phyloP scores from a whole-genome alignment of 179 eudicot genomes.

The Silene coronaria region DNA sequence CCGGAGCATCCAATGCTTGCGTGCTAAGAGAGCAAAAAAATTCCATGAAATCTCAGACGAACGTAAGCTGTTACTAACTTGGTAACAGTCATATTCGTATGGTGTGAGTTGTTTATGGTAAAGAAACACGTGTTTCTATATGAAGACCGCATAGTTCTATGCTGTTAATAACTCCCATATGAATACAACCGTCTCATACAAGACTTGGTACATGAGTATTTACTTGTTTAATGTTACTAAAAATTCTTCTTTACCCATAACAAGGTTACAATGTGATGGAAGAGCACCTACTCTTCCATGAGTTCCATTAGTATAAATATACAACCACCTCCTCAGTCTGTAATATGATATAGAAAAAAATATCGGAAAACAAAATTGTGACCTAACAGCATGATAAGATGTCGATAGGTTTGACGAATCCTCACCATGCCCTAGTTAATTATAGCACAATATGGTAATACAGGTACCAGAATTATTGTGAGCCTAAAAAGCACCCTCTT shows the following conservation, averaged over 20 bases:
- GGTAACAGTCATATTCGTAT: background rate
- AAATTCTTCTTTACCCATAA: background rate
- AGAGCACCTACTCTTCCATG: background rate
- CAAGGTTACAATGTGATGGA: background rate
- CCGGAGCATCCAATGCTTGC: too few species aligned
- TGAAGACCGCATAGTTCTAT: background rate
- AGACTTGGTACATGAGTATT: background rate
- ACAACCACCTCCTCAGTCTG: slow-evolving; percentile 2
- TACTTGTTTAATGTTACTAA: background rate
- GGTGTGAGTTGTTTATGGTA: background rate
- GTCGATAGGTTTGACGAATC: background rate
- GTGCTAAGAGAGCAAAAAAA: too few species aligned
- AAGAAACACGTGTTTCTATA: background rate
- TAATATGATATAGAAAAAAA: background rate
- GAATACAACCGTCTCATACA: background rate
- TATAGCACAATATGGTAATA: slow-evolving; percentile 2
- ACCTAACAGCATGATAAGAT: background rate
- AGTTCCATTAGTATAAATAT: background rate
- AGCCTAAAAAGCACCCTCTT: slow-evolving; percentile 36
- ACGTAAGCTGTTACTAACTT: too few species aligned
- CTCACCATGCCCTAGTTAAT: slow-evolving; percentile 9
- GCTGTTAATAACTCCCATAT: background rate
- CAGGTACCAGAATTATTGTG: slow-evolving; percentile 15
- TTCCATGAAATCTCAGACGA: too few species aligned
- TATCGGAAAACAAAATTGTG: slow-evolving; percentile 13